These are phyloP conservation scores for Saturnispora dispora DNA, from an alignment of 805 yeast genomes.

Conservation along the genomic window DNA sequence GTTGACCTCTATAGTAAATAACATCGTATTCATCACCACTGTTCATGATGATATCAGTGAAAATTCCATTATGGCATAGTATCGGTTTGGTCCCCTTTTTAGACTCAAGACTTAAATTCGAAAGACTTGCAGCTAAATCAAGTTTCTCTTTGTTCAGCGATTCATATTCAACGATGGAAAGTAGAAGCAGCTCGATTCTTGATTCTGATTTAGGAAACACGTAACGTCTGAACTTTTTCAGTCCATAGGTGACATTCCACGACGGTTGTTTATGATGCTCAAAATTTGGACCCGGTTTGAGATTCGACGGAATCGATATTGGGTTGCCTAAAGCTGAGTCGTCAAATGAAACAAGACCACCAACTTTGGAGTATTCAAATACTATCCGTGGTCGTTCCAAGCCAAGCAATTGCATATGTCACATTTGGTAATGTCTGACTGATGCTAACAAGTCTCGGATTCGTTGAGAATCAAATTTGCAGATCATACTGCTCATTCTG, in stretches of 20 bases:
- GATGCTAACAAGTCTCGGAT: neutral
- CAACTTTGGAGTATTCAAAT: neutral
- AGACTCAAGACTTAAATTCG: neutral
- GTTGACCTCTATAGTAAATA: constrained; percentile 5
- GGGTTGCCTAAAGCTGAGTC: neutral
- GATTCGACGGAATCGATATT: neutral
- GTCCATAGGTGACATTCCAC: neutral
- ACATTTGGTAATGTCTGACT: neutral
- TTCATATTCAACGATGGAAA: constrained; percentile 7
- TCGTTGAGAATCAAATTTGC: neutral
- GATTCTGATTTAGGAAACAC: constrained; percentile 1
- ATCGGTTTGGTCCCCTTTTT: neutral
- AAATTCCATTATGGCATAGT: constrained; percentile 11
- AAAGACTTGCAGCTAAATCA: neutral
- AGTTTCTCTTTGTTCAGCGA: neutral
- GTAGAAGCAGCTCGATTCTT: constrained; percentile 1
- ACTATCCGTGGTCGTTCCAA: neutral
- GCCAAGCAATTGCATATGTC: neutral
- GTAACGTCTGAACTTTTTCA: neutral
- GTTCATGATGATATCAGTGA: constrained; percentile 3
- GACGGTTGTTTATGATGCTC: neutral
- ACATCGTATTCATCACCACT: constrained; percentile 4
- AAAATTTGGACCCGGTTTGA: neutral
- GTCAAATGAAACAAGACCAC: neutral
- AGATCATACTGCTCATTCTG: neutral